Base-by-base conservation (phyloP, 352 stramenopile genomes). In the Phytophthora pisi region DNA sequence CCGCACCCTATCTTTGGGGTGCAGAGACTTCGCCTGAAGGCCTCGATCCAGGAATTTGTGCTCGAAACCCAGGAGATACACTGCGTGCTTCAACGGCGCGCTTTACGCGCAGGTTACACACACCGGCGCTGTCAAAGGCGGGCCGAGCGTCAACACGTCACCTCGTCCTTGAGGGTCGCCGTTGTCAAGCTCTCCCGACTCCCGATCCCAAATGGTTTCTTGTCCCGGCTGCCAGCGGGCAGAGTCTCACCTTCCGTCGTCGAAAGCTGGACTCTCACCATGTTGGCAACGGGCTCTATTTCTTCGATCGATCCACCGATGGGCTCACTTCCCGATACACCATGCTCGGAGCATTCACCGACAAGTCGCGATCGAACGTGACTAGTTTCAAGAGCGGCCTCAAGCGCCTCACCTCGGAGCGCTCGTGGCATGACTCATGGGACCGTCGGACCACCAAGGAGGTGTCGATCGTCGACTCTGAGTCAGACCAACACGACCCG, bases 201-300 rank as follows among this genome's bases (percentile, higher is more conserved):
- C 66, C 54, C 65, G 49, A 74, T 74, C 61, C 49, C 66, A 70
- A 74, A 69, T 57, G 66, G 60, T 74, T 69, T 70, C 61, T 66
- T 66, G 54, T 30, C 38, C 66, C 36, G 46, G 52, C 65, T 72
- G 52, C 54, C n/a, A 31, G 5, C 23, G 49, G 45, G 31, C 24
- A 58, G 55, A 65, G 40, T 54, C 47, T 36, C 60, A 51, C 28
- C 40, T 18, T 18, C 15, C 40, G 55, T 59, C 10, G 60, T 56
- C 31, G 5, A 55, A 26, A 36, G 42, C 50, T 58, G 43, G 18
- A 8, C 54, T 60, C 55, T 26, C 38, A 11, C 40, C 36, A 36
- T 30, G 26, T 31, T 31, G 28, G 3, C 28, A 31, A 9, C 28
- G 28, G 28, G 28, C 28, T 28, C 51, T 34, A 43, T 31, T 62